Base-by-base conservation (phyloP, 164 flowering plant genomes). In the Sextonia rubra region DNA sequence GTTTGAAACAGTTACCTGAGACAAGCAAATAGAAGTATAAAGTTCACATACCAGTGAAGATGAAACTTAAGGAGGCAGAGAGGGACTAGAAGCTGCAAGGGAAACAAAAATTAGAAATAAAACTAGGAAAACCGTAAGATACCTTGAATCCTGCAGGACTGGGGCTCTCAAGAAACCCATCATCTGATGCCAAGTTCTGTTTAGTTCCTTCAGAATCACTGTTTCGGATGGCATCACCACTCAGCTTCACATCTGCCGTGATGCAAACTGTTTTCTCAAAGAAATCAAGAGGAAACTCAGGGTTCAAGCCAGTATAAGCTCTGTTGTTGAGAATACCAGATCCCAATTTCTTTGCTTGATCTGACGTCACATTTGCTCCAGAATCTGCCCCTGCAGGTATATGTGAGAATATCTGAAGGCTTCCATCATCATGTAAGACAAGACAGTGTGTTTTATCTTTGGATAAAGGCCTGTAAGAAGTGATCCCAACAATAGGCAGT, bases 261-360 rank as follows among this genome's bases (percentile, higher is more conserved):
- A 96, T 90, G 79, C 97, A 96, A 30, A 92, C 82, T 58, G 99
- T 90, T 77, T 87, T 96, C 85, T 96, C 99, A 86, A 96, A 96
- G 79, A 93, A 96, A 77, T 96, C 99, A 76, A 96, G 94, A n/a
- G 97, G 94, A 73, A 93, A 96, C 78, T 96, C 99, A n/a, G 97
- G 97, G 77, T 86, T 90, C 48, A 66, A 60, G 60, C 92, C 87
- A 73, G 95, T 86, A 89, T 84, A 93, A 37, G 85, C 88, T 80
- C 89, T 91, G 74, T 82, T 91, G 69, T 69, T 90, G 67, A 96
- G 93, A 65, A 96, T 96, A 67, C 83, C 89, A 78, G 95, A 80
- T 74, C 98, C 92, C 78, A 96, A 69, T 75, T 89, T 93, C 77
- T 92, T 96, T n/a, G 92, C 88, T 80, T 86, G 93, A 73, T 90